Evolutionary conservation across 2,329 filamentous ascomycete genomes (phyloP), one percentile per base, ranked within the genome.

Genomic region (Bertia moriformis): DNA sequence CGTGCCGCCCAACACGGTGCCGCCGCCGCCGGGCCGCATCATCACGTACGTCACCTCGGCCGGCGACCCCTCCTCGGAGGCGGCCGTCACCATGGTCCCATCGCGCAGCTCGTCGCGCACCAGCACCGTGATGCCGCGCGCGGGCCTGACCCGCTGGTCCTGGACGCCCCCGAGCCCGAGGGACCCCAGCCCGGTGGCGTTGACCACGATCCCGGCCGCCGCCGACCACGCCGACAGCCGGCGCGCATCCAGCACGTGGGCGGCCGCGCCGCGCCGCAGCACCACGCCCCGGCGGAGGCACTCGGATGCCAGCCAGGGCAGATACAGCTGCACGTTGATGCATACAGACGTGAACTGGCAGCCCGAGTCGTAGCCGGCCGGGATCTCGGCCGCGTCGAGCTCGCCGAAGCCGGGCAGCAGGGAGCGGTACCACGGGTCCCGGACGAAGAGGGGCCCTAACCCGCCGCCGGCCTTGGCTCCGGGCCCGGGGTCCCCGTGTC

Each of bases 291-390:
- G 73, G 48, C 74, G 75, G 19, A 83, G 67, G 55, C 85, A 93
- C 60, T 91, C 79, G 1, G 83, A 81, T 0, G 83, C 65, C 0
- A 96, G 76, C 75, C 83, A 95, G 3, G 84, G 76, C 2, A 95
- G 73, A 59, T 95, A 95, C 42, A 94, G 61, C 32, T 83, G 75
- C 0, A 84, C 83, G 61, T 96, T 95, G 56, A 95, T 89, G 60
- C 88, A 95, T 29, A 94, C 78, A 1, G 83, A 89, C 4, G 74
- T 85, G 57, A 91, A 94, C 41, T 70, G 66, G 38, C 74, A 83
- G 18, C 77, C 87, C 10, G 79, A 81, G 43, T 86, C 78, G 39
- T 79, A 71, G 14, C 72, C 83, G 0, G 62, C 49, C 0, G 74
- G 71, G 1, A 93, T 61, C 47, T 81, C 67, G 7, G 62, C 57